Evolutionary conservation across 768 basidiomycete species (phyloP).

Genomic region (Ramaria sp.): DNA sequence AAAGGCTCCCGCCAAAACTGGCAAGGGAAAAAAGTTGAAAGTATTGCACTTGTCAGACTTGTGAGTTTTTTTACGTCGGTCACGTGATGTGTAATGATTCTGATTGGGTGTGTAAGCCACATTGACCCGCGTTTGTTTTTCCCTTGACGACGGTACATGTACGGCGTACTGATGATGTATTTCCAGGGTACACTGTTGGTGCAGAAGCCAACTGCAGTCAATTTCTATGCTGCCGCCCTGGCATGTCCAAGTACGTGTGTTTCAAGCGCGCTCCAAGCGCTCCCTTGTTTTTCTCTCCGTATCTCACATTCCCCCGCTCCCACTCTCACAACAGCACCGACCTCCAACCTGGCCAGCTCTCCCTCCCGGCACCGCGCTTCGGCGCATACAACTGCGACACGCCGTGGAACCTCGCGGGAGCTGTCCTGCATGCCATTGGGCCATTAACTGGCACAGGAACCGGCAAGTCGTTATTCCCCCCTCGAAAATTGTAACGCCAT

Average conservation of each 20-base stretch:
- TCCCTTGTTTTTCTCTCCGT: not conserved
- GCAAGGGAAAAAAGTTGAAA: not conserved
- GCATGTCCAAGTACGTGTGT: constrained; percentile 1
- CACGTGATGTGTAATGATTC: not conserved
- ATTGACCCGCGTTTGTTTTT: constrained; percentile 14
- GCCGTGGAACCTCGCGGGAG: constrained; percentile 16
- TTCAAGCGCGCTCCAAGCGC: not conserved
- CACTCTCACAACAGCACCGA: not conserved
- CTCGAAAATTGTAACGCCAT: too few relatives aligned
- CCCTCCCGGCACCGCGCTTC: constrained; percentile 17
- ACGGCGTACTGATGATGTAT: not conserved
- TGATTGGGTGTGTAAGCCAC: constrained; percentile 9
- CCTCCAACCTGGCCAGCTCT: not conserved
- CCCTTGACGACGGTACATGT: not conserved
- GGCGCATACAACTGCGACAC: constrained; percentile 18
- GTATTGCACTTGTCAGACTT: constrained; percentile 10
- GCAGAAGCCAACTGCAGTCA: constrained; percentile 17
- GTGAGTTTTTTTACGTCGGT: not conserved
- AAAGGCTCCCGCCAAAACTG: not conserved
- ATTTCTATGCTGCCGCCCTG: constrained; percentile 16
- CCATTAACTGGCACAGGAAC: constrained; percentile 14
- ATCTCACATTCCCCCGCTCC: not conserved
- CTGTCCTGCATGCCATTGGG: constrained; percentile 17
- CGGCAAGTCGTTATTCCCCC: not conserved
- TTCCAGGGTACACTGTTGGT: constrained; percentile 15